These are phyloP conservation scores for Rosa persica DNA, from an alignment of 306 rosid species.

Conservation along the genomic window DNA sequence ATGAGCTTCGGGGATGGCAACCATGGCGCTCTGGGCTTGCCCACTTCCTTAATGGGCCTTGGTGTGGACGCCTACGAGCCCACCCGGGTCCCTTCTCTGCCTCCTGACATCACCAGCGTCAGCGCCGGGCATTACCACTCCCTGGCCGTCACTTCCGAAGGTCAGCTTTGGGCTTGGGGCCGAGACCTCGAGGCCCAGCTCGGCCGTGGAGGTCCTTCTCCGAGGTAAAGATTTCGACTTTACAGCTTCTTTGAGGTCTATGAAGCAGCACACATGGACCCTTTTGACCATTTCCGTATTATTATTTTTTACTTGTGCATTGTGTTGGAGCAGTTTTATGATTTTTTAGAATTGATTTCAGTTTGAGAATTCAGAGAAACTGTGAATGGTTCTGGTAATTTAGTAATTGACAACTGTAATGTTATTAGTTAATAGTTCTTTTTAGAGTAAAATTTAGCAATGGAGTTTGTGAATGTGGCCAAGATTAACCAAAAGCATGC, in stretches of 20 bases:
- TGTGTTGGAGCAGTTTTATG: background rate
- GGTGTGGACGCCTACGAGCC: constrained; percentile 77
- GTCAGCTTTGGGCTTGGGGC: constrained; percentile 90
- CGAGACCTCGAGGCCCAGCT: constrained; percentile 84
- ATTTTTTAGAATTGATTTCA: background rate
- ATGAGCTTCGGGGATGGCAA: constrained; percentile 95
- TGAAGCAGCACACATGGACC: background rate
- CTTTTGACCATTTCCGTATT: constrained; percentile 1
- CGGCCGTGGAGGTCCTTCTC: constrained; percentile 59
- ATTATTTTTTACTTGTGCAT: background rate
- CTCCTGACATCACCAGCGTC: constrained; percentile 50
- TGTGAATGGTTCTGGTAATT: background rate
- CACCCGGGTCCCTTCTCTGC: constrained; percentile 49
- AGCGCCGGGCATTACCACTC: constrained; percentile 88
- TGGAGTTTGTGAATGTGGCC: background rate
- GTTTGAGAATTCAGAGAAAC: background rate
- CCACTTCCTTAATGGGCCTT: constrained; percentile 49
- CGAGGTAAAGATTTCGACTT: constrained; percentile 38
- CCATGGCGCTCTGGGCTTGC: constrained; percentile 79
- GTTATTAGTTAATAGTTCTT: background rate
- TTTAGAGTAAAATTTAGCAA: background rate
- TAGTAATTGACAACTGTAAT: no score
- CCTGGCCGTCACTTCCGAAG: constrained; percentile 60
- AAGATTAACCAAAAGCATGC: background rate
- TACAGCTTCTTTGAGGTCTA: background rate